Percentiles rank a stretch among this genome's conserved stretches.
Conservation (phyloP, 2,329 filamentous ascomycete species). For the Periconia sp. region DNA sequence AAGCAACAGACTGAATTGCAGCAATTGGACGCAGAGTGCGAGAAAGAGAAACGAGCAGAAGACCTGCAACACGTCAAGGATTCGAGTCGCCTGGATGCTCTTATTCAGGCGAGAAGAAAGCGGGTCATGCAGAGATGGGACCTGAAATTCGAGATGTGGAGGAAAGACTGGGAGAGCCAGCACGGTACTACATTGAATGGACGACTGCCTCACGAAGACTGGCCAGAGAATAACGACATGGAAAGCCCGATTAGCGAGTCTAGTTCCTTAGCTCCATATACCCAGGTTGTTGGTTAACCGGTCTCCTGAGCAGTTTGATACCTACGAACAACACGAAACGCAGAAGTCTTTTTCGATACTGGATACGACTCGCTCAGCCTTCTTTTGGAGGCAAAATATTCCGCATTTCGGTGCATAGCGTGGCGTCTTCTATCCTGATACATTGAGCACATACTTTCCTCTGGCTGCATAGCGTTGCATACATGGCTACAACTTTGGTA, state of each 20-base stretch:
- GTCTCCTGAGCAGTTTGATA: too few relatives aligned
- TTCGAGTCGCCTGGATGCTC: constrained; percentile 37
- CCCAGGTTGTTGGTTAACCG: background rate
- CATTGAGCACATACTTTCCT: too few relatives aligned
- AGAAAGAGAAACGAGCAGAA: constrained; percentile 40
- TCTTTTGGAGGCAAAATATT: too few relatives aligned
- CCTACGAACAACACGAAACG: too few relatives aligned
- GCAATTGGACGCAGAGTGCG: constrained; percentile 40
- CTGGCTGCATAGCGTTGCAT: too few relatives aligned
- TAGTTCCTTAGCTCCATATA: constrained; percentile 10
- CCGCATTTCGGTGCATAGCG: constrained; percentile 7
- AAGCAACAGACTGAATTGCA: constrained; percentile 49
- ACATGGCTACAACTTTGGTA: too few relatives aligned
- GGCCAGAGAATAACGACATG: constrained; percentile 29
- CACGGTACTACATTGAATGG: constrained; percentile 25
- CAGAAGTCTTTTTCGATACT: too few relatives aligned
- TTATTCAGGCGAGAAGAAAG: constrained; percentile 39
- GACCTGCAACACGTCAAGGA: constrained; percentile 43
- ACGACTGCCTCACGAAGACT: constrained; percentile 35
- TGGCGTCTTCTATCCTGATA: constrained; percentile 8
- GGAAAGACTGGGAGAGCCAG: constrained; percentile 42
- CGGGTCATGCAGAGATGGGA: constrained; percentile 46
- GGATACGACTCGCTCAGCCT: too few relatives aligned
- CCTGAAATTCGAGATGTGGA: constrained; percentile 47
- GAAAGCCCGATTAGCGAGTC: background rate